These are phyloP conservation scores for Aspergillus sp. DNA, from an alignment of 2,329 filamentous ascomycete genomes.

Conservation along the genomic window DNA sequence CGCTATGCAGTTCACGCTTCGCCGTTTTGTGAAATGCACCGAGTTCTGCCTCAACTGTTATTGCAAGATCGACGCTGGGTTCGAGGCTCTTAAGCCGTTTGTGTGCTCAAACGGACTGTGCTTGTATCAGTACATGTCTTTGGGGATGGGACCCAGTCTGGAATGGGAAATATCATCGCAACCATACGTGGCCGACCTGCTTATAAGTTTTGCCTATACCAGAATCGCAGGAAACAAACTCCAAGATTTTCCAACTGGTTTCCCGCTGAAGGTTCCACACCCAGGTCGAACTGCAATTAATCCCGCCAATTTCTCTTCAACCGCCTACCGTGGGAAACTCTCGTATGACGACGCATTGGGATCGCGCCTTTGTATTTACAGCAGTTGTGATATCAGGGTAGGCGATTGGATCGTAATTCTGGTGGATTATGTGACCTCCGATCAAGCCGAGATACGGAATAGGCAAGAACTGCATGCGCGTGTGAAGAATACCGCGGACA, in stretches of 20 bases:
- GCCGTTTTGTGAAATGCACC: slow-evolving; percentile 76
- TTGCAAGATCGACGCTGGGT: slow-evolving; percentile 61
- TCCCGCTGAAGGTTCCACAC: slow-evolving; percentile 54
- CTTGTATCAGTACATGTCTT: slow-evolving; percentile 80
- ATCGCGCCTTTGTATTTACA: slow-evolving; percentile 36
- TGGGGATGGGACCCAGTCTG: slow-evolving; percentile 82
- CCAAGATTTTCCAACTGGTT: slow-evolving; percentile 57
- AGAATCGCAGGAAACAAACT: slow-evolving; percentile 48
- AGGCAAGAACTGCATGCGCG: slow-evolving; percentile 45
- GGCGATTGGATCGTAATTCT: slow-evolving; percentile 56
- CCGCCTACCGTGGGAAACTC: neutral
- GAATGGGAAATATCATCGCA: slow-evolving; percentile 80
- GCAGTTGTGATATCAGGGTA: slow-evolving; percentile 36
- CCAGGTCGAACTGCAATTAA: neutral
- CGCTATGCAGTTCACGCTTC: slow-evolving; percentile 72
- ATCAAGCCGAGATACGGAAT: no score
- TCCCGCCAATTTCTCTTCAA: no score
- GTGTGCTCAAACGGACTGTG: slow-evolving; percentile 77
- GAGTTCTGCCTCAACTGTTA: slow-evolving; percentile 88
- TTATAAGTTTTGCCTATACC: slow-evolving; percentile 77
- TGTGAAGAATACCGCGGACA: slow-evolving; percentile 47
- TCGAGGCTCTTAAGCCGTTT: slow-evolving; percentile 58
- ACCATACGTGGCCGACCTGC: slow-evolving; percentile 78
- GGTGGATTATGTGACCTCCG: neutral
- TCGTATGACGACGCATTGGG: neutral